These are phyloP conservation scores for Xerocomus spinulosus DNA, from an alignment of 768 basidiomycete species.

Conservation along the genomic window DNA sequence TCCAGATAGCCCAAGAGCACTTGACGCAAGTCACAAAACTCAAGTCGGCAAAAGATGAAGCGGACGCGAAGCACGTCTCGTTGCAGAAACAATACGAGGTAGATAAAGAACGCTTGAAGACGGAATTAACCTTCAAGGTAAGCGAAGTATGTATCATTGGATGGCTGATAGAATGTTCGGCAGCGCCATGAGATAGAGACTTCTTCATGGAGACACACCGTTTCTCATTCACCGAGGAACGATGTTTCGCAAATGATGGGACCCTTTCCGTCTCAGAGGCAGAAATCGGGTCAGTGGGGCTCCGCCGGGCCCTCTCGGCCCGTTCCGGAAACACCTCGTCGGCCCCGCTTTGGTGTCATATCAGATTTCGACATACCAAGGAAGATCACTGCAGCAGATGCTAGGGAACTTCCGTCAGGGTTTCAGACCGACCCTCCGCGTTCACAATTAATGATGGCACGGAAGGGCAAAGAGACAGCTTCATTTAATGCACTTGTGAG, in stretches of 20 bases:
- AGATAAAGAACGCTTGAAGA: slow-evolving; percentile 66
- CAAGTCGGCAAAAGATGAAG: slow-evolving; percentile 56
- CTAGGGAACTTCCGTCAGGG: slow-evolving; percentile 24
- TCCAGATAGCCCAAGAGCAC: slow-evolving; percentile 58
- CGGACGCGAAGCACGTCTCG: slow-evolving; percentile 50
- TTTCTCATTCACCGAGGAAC: slow-evolving; percentile 43
- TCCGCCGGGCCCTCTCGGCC: slow-evolving; percentile 26
- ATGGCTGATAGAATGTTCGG: slow-evolving; percentile 12
- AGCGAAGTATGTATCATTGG: slow-evolving; percentile 12
- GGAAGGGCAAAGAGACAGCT: slow-evolving; percentile 18
- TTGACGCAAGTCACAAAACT: slow-evolving; percentile 51
- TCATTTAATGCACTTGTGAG: slow-evolving; percentile 7
- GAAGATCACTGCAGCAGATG: slow-evolving; percentile 9
- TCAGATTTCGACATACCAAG: slow-evolving; percentile 22
- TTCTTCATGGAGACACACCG: slow-evolving; percentile 45
- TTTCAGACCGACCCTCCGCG: slow-evolving; percentile 19
- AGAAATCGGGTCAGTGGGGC: slow-evolving; percentile 30
- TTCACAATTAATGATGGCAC: slow-evolving; percentile 13
- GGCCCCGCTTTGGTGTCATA: slow-evolving; percentile 32
- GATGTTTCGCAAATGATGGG: slow-evolving; percentile 41
- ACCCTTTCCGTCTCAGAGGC: slow-evolving; percentile 37
- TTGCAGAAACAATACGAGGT: slow-evolving; percentile 60
- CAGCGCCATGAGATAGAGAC: slow-evolving; percentile 70
- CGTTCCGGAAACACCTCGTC: slow-evolving; percentile 36
- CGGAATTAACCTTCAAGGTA: slow-evolving; percentile 68